phyloP scores from a whole-genome alignment of 345 rosid genomes.

The Salix arbutifolia region DNA sequence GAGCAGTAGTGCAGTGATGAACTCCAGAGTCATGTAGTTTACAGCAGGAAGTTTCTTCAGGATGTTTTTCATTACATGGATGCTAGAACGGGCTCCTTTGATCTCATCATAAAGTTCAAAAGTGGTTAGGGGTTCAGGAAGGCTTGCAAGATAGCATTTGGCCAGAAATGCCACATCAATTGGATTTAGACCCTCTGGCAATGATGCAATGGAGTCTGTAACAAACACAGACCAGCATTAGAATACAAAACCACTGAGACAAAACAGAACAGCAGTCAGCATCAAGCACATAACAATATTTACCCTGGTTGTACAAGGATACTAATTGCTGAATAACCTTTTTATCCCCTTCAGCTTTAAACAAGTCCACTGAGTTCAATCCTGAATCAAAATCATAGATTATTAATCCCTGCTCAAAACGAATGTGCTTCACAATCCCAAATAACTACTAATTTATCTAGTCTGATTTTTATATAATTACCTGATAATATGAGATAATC shows the following conservation, averaged over 20 bases:
- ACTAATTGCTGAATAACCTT: conserved; percentile 72
- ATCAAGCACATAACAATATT: not conserved
- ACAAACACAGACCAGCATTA: conserved; percentile 3
- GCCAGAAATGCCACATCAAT: conserved; percentile 65
- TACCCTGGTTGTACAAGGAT: conserved; percentile 75
- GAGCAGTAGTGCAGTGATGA: conserved; percentile 69
- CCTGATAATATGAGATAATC: conserved; percentile 85
- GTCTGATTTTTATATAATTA: conserved; percentile 19
- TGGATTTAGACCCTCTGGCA: conserved; percentile 75
- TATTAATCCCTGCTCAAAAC: not conserved
- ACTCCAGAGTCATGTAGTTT: conserved; percentile 86
- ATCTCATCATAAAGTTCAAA: conserved; percentile 74
- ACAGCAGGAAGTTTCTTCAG: conserved; percentile 79
- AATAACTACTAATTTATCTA: not conserved
- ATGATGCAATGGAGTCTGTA: conserved; percentile 60
- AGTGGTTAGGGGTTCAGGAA: conserved; percentile 81
- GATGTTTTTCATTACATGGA: conserved; percentile 54
- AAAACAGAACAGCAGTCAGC: conserved; percentile 3
- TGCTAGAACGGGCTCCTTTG: conserved; percentile 70
- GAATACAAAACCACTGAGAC: conserved; percentile 2
- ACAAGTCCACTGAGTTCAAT: conserved; percentile 58
- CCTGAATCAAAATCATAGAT: conserved; percentile 35
- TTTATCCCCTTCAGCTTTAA: conserved; percentile 77
- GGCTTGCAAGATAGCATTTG: conserved; percentile 89
- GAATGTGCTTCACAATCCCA: not conserved